phyloP scores from a whole-genome alignment of 2,329 filamentous ascomycete species.

The Ceratocystis harringtonii region DNA sequence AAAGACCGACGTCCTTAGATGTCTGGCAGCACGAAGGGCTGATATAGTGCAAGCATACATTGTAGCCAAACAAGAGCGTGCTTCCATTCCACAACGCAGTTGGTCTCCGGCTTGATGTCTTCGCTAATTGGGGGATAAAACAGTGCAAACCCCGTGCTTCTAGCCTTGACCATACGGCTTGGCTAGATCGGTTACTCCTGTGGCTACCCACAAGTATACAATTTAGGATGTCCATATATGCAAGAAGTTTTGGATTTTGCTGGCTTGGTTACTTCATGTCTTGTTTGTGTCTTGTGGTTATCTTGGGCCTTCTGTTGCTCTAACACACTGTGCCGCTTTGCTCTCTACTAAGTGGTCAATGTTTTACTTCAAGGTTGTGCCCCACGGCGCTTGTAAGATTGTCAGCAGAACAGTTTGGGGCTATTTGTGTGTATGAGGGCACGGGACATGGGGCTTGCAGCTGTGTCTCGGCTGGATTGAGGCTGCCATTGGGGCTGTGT shows the following conservation, averaged over 20 bases:
- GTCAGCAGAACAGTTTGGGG: not conserved
- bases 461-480: not conserved
- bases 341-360: not conserved
- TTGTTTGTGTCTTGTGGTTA: not conserved
- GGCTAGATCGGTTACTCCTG: not conserved
- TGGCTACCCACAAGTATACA: not conserved
- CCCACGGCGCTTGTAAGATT: not conserved
- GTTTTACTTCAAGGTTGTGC: not conserved
- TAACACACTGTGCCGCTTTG: not conserved
- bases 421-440: not conserved
- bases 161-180: not conserved
- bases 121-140: not conserved
- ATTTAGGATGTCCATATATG: not conserved
- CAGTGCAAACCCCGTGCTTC: not conserved
- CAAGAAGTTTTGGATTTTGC: not conserved
- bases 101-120: not conserved
- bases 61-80: no score
- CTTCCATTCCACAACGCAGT: not conserved
- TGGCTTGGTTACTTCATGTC: not conserved
- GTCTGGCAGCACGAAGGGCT: not conserved
- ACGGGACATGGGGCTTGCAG: not conserved
- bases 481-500: conserved; percentile 5
- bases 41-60: no score
- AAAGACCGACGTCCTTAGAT: not conserved
- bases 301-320: not conserved